phyloP scores from a whole-genome alignment of 371 early-diverging fungal genomes.

The Rhizopus stolonifer region DNA sequence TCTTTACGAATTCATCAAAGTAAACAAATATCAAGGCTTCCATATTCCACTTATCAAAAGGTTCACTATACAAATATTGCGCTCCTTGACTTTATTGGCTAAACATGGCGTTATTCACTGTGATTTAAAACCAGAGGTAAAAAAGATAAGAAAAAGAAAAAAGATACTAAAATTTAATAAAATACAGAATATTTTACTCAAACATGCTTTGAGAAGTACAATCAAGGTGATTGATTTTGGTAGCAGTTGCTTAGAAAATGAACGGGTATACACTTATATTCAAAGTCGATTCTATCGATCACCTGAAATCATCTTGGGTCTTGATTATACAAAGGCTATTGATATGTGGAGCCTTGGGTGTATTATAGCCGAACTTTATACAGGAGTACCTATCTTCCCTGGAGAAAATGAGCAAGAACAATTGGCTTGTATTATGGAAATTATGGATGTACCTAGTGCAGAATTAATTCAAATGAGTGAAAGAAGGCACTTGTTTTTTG shows the following conservation, averaged over 20 bases:
- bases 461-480: constrained; percentile 76
- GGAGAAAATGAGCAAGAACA: constrained; percentile 97
- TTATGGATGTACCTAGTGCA: constrained; percentile 78
- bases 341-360: constrained; percentile 99
- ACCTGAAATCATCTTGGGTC: constrained; percentile 80
- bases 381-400: constrained; percentile 95
- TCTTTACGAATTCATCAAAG: constrained; percentile 96
- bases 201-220: constrained; percentile 65
- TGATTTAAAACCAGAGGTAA: constrained; percentile 99
- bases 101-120: constrained; percentile 92
- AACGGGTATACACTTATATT: constrained; percentile 95
- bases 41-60: constrained; percentile 77
- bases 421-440: constrained; percentile 91
- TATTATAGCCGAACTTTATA: constrained; percentile 94
- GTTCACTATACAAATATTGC: constrained; percentile 86
- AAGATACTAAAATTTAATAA: too few species aligned
- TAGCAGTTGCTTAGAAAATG: constrained; percentile 84
- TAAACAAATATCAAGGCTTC: constrained; percentile 90
- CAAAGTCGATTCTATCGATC: constrained; percentile 97
- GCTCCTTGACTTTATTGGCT: constrained; percentile 76
- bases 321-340: constrained; percentile 87
- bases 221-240: constrained; percentile 99
- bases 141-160: too few species aligned
- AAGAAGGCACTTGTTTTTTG: constrained; percentile 86
- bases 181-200: constrained; percentile 82